Evolutionary conservation across 176 grass and related monocot genomes (phyloP), one percentile per base, ranked within the genome.

Genomic region (Bolboschoenus planiculmis): DNA sequence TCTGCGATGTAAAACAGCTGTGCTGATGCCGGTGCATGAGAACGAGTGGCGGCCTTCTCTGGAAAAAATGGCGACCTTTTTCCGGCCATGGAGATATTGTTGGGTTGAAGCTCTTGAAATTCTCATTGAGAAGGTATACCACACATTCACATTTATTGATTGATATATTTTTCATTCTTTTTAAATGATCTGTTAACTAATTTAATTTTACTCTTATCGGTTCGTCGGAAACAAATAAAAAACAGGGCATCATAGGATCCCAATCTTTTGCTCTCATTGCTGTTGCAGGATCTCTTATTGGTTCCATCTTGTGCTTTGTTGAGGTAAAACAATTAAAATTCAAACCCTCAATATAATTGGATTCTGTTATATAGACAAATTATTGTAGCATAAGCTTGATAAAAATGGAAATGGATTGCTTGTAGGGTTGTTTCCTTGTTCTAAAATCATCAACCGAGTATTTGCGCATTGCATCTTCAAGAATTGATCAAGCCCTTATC

Each of bases 221-320:
- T 83, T 66, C 54, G 11, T 84, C 42, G 2, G 47, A 50, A 50
- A 50, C 5, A 0, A 81, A 81, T 62, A 40, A 62, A 60, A 81
- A 84, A 73, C 88, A 97, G 92, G 88, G 65, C 14, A 61, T 97
- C 10, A 20, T 89, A 31, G 85, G 82, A 20, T 92, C 88, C 87
- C 88, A 86, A 75, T 91, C 90, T 8, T 92, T 94, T 85, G 81
- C 92, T 9, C 64, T 97, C 44, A 87, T 94, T 39, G 88, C 90
- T 54, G 92, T 97, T 0, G 92, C 92, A 3, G 92, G 95, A 86
- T 92, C 95, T 4, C 90, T 97, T 1, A 5, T 94, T 10, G 92
- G 95, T 21, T 97, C 95, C 31, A 54, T 97, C 83, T 88, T 91
- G 78, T 94, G 92, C 13, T 97, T 94, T 61, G 72, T 85, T 61